These are phyloP conservation scores for Kwoniella mangroviensis DNA, from an alignment of 768 basidiomycete genomes.

Conservation along the genomic window DNA sequence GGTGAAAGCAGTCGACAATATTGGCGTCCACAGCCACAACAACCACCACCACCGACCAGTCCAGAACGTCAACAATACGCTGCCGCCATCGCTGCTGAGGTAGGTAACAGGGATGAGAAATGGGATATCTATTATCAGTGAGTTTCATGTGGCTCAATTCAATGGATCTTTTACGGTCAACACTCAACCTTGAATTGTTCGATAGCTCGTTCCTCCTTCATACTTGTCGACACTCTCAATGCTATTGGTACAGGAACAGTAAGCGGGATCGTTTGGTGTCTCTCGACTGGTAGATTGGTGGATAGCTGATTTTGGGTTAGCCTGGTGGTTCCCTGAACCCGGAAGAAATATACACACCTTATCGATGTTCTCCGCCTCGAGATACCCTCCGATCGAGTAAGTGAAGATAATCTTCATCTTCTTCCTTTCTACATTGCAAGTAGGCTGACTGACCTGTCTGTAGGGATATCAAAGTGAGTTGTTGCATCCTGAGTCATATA, in stretches of 20 bases:
- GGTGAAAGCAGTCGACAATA: background rate
- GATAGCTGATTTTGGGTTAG: background rate
- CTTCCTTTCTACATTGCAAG: background rate
- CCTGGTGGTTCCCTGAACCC: constrained; percentile 33
- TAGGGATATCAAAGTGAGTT: constrained; percentile 19
- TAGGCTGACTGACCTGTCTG: background rate
- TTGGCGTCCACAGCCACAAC: background rate
- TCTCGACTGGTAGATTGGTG: background rate
- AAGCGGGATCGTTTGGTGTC: background rate
- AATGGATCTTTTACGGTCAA: background rate
- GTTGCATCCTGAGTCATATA: background rate
- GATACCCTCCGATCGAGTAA: constrained; percentile 14
- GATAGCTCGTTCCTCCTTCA: constrained; percentile 16
- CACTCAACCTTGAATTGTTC: background rate
- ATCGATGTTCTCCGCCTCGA: constrained; percentile 17
- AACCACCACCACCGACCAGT: background rate
- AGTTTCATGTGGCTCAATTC: background rate
- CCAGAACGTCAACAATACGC: constrained; percentile 8
- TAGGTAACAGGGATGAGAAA: constrained; percentile 20
- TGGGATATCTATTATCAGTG: constrained; percentile 29
- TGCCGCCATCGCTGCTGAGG: background rate
- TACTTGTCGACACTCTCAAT: constrained; percentile 14
- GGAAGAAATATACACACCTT: constrained; percentile 16
- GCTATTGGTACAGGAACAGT: constrained; percentile 23
- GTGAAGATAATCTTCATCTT: background rate